phyloP scores from a whole-genome alignment of 2,329 filamentous ascomycete species.

The Neonectria magnoliae region DNA sequence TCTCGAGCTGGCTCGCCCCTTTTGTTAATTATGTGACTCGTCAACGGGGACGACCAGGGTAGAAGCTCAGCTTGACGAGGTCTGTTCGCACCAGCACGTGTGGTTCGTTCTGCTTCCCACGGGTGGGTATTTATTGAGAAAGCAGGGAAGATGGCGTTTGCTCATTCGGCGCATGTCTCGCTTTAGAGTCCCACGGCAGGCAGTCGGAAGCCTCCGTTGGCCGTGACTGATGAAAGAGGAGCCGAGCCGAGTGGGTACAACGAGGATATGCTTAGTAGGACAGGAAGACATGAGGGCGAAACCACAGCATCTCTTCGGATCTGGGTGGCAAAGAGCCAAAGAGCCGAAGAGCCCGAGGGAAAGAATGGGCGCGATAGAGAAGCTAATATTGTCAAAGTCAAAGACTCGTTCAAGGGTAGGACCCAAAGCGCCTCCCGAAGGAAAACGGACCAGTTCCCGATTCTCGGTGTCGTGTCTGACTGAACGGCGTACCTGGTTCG shows the following conservation, averaged over 20 bases:
- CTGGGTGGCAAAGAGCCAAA: not conserved
- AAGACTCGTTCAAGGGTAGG: not conserved
- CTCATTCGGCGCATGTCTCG: slow-evolving; percentile 7
- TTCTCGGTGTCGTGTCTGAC: not conserved
- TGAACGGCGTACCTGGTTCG: not conserved
- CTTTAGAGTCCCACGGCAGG: slow-evolving; percentile 31
- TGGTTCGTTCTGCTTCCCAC: not conserved
- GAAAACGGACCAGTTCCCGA: not conserved
- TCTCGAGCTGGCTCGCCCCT: not conserved
- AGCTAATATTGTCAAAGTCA: not conserved
- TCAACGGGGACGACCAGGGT: slow-evolving; percentile 3
- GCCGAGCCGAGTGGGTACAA: slow-evolving; percentile 7
- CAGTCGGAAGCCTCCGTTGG: slow-evolving; percentile 25
- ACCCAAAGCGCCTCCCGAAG: not conserved
- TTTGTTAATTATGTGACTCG: slow-evolving; percentile 18
- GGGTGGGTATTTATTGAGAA: not conserved
- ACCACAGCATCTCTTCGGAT: slow-evolving; percentile 1
- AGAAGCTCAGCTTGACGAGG: not conserved
- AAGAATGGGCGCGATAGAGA: not conserved
- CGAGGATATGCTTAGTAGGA: slow-evolving; percentile 13
- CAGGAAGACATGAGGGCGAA: slow-evolving; percentile 3
- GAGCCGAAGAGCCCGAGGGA: not conserved
- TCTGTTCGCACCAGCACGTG: not conserved
- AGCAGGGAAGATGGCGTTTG: slow-evolving; percentile 8
- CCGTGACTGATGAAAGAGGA: slow-evolving; percentile 17